phyloP scores from a whole-genome alignment of 2,329 filamentous ascomycete genomes.

The Xylariaceae sp. region DNA sequence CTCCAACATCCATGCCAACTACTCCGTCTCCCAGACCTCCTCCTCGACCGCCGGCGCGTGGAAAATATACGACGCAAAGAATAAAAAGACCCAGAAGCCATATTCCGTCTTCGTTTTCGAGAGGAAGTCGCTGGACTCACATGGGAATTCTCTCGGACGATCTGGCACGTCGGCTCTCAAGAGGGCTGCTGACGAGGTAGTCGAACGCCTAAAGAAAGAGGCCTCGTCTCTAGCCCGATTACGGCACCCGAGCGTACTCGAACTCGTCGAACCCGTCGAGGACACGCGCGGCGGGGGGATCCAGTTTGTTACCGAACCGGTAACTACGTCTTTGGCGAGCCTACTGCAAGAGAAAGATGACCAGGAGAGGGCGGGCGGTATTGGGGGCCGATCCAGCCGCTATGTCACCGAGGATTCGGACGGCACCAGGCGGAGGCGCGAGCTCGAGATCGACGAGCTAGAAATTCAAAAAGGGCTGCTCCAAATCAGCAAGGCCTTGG shows the following conservation, averaged over 20 bases:
- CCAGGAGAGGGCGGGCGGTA: slow-evolving; percentile 63
- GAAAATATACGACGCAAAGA: slow-evolving; percentile 97
- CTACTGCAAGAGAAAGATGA: slow-evolving; percentile 84
- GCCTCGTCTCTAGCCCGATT: slow-evolving; percentile 81
- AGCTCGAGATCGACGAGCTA: slow-evolving; percentile 90
- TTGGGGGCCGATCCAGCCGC: slow-evolving; percentile 64
- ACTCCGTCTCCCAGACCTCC: slow-evolving; percentile 68
- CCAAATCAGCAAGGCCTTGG: slow-evolving; percentile 86
- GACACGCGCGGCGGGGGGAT: slow-evolving; percentile 85
- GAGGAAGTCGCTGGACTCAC: slow-evolving; percentile 70
- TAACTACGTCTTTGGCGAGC: slow-evolving; percentile 80
- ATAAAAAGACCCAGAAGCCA: slow-evolving; percentile 83
- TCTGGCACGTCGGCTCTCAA: slow-evolving; percentile 65
- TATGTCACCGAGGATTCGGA: slow-evolving; percentile 76
- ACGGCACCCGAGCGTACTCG: slow-evolving; percentile 84
- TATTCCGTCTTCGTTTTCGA: slow-evolving; percentile 96
- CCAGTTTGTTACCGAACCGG: slow-evolving; percentile 90
- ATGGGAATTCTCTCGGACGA: slow-evolving; percentile 51
- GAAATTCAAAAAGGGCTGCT: slow-evolving; percentile 95
- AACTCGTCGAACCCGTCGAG: slow-evolving; percentile 90
- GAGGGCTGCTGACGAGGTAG: slow-evolving; percentile 74
- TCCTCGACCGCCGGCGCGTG: slow-evolving; percentile 83
- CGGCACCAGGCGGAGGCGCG: slow-evolving; percentile 63
- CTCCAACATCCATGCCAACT: slow-evolving; percentile 88
- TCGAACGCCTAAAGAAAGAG: slow-evolving; percentile 87